Evolutionary conservation across 805 yeast species (phyloP).

Genomic region (Candida schatavii): DNA sequence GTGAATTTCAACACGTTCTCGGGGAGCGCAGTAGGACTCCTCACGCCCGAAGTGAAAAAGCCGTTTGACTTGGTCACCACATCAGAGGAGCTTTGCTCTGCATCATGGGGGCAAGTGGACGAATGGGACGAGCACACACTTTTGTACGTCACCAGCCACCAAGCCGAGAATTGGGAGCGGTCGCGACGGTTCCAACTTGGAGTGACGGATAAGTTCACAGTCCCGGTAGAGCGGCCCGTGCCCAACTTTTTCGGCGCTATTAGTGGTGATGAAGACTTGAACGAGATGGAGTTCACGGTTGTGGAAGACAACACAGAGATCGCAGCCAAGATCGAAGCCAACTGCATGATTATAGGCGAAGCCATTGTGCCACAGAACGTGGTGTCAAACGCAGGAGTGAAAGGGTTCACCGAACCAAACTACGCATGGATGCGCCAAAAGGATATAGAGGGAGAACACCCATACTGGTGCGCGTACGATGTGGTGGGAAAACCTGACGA

Average conservation of each 20-base stretch:
- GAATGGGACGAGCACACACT: slow-evolving; percentile 22
- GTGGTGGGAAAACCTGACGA: slow-evolving; percentile 22
- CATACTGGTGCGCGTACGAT: slow-evolving; percentile 35
- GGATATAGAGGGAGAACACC: slow-evolving; percentile 15
- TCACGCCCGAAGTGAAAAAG: slow-evolving; percentile 25
- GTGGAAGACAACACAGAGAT: slow-evolving; percentile 5
- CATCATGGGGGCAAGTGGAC: slow-evolving; percentile 36
- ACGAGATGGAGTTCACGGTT: not conserved
- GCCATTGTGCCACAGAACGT: slow-evolving; percentile 25
- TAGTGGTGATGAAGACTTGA: not conserved
- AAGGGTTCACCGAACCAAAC: slow-evolving; percentile 23
- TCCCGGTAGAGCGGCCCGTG: slow-evolving; percentile 5
- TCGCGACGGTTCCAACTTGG: slow-evolving; percentile 10
- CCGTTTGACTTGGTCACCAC: slow-evolving; percentile 15
- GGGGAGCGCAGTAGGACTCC: slow-evolving; percentile 29
- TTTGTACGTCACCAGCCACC: slow-evolving; percentile 32
- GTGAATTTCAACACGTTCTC: slow-evolving; percentile 23
- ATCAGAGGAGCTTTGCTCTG: slow-evolving; percentile 32
- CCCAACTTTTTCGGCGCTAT: slow-evolving; percentile 4
- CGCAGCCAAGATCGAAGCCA: slow-evolving; percentile 12
- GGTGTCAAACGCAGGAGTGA: slow-evolving; percentile 11
- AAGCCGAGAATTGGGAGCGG: slow-evolving; percentile 27
- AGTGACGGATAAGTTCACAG: slow-evolving; percentile 15
- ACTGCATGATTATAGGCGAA: slow-evolving; percentile 22
- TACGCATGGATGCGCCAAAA: slow-evolving; percentile 22